Conservation (phyloP, 2,329 filamentous ascomycete genomes). For the Nigrospora sphaerica region DNA sequence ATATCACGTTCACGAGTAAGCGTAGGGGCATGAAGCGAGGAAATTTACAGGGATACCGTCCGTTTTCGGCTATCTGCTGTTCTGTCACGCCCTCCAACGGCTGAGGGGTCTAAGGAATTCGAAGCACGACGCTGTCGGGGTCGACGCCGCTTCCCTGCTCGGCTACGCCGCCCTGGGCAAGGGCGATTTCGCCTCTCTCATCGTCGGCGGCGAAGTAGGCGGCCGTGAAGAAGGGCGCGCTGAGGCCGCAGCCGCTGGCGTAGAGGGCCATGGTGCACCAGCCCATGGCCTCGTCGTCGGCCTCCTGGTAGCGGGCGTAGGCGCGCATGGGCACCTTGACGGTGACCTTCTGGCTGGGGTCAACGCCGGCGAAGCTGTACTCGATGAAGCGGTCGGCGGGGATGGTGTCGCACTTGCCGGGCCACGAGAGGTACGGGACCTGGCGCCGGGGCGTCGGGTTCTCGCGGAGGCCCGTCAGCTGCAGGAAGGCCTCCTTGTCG, state of each 20-base stretch:
- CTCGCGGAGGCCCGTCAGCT: constrained; percentile 3
- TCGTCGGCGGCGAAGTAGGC: constrained; percentile 26
- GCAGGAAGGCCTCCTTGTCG: constrained; percentile 6
- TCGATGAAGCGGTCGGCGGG: constrained; percentile 18
- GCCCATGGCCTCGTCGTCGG: constrained; percentile 6
- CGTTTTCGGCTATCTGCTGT: too few relatives aligned
- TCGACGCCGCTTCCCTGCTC: constrained; percentile 10
- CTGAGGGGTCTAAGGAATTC: background rate
- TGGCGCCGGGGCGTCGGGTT: constrained; percentile 6
- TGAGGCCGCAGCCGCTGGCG: constrained; percentile 18
- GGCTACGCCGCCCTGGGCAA: constrained; percentile 25
- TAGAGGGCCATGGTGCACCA: constrained; percentile 20
- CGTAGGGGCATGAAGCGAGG: too few relatives aligned
- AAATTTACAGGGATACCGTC: too few relatives aligned
- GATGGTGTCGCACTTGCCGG: constrained; percentile 19
- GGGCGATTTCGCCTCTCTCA: constrained; percentile 16
- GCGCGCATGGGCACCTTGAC: constrained; percentile 18
- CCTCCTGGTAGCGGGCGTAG: constrained; percentile 19
- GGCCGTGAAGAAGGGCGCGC: constrained; percentile 21
- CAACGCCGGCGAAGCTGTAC: constrained; percentile 5
- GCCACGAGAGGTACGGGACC: constrained; percentile 8
- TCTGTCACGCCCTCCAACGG: too few relatives aligned
- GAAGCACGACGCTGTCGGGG: background rate
- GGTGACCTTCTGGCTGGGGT: constrained; percentile 14
- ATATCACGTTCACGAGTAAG: too few relatives aligned